Percentiles rank a stretch among this genome's conserved stretches.
phyloP scores from a whole-genome alignment of 176 grass and related monocot genomes.

The Saccharum officinarum region DNA sequence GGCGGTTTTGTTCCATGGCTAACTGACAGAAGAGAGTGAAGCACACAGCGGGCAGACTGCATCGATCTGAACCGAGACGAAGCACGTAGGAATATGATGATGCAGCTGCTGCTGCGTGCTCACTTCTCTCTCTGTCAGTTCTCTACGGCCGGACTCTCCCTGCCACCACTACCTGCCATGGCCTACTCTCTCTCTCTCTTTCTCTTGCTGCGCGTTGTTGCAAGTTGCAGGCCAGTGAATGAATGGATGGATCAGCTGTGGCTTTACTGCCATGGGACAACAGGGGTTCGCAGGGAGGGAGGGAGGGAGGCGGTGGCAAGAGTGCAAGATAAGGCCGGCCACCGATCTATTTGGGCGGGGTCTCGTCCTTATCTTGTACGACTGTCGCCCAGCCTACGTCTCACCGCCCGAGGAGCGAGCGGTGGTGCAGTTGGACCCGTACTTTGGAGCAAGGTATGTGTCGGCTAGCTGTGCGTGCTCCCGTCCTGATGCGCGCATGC shows the following conservation, averaged over 20 bases:
- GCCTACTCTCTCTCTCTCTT: not conserved
- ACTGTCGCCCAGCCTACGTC: not conserved
- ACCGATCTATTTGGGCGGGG: not conserved
- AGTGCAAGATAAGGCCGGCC: not conserved
- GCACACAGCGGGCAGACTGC: conserved; percentile 47
- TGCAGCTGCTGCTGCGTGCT: conserved; percentile 50
- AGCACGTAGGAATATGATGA: conserved; percentile 29
- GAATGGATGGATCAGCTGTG: not conserved
- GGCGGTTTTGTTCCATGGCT: conserved; percentile 7
- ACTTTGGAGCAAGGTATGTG: conserved; percentile 40
- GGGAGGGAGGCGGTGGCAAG: not conserved
- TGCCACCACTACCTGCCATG: not conserved
- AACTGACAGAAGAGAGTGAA: conserved; percentile 63
- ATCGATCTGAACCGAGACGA: not conserved
- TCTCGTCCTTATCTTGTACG: conserved; percentile 41
- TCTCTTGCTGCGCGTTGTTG: not conserved
- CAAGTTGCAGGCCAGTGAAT: not conserved
- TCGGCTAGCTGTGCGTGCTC: not conserved
- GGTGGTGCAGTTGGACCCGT: conserved; percentile 31
- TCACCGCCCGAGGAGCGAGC: conserved; percentile 19
- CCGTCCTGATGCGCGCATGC: not conserved
- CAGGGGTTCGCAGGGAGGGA: not conserved
- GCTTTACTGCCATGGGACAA: not conserved
- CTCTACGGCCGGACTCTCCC: conserved; percentile 15
- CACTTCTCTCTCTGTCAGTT: conserved; percentile 56